These are phyloP conservation scores for Fragaria nilgerrensis DNA, from an alignment of 306 rosid genomes.

Conservation along the genomic window DNA sequence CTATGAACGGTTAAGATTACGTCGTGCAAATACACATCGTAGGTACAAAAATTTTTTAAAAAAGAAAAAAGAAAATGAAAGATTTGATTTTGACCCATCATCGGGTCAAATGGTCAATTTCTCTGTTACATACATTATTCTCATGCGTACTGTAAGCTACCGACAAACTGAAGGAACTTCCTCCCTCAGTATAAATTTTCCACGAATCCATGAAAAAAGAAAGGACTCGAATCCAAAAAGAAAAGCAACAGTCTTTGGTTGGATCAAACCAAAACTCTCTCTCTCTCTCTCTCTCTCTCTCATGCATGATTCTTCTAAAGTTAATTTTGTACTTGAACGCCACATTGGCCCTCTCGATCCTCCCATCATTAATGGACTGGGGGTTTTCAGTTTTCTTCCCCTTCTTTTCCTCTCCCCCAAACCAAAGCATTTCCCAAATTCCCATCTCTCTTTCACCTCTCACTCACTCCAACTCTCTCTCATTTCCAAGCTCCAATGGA, in stretches of 20 bases:
- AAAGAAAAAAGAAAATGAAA: no score
- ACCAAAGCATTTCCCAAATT: neutral
- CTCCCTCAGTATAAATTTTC: neutral
- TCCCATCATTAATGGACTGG: neutral
- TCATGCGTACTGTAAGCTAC: neutral
- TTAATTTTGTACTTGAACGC: neutral
- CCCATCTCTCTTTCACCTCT: neutral
- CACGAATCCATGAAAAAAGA: neutral
- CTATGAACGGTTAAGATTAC: no score
- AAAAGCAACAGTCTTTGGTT: neutral
- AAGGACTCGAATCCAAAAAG: neutral
- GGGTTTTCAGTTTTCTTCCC: neutral
- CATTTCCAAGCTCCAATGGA: slow-evolving; percentile 31
- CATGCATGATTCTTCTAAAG: slow-evolving; percentile 6
- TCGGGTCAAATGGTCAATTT: neutral
- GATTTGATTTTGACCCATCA: no score
- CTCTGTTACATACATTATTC: neutral
- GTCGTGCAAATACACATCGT: no score
- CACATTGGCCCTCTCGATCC: neutral
- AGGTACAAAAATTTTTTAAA: no score
- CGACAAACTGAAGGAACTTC: neutral
- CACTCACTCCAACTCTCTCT: no score
- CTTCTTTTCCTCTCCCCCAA: neutral
- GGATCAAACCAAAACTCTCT: neutral
- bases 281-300: neutral